Evolutionary conservation across 768 basidiomycete species (phyloP).

Genomic region (Gloeostereum incarnatum): DNA sequence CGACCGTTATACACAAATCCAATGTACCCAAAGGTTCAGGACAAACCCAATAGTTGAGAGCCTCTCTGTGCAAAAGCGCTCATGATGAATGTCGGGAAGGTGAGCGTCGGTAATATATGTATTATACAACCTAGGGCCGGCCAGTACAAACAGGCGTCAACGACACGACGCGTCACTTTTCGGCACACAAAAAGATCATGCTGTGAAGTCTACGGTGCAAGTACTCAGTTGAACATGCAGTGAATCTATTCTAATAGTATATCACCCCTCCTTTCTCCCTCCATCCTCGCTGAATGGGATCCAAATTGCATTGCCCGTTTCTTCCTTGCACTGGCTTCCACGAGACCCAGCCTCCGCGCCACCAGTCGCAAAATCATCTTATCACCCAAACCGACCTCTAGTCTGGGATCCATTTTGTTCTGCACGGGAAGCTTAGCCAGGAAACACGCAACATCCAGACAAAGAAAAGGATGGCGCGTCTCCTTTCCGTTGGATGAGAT

Average conservation of each 20-base stretch:
- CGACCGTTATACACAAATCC: no score
- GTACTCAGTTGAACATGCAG: no score
- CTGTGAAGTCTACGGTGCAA: no score
- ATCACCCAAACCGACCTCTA: constrained; percentile 76
- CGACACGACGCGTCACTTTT: no score
- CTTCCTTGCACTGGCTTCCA: constrained; percentile 64
- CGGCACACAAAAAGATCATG: no score
- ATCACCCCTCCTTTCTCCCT: constrained; percentile 49
- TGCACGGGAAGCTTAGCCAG: constrained; percentile 75
- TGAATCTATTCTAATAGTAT: constrained; percentile 18
- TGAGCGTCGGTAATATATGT: no score
- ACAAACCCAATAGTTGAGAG: no score
- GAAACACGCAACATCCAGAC: constrained; percentile 68
- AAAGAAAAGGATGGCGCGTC: constrained; percentile 85
- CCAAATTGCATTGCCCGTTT: constrained; percentile 99
- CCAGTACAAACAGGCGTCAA: no score
- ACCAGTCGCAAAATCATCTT: constrained; percentile 78
- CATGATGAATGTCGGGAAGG: no score
- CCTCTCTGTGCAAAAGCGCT: no score
- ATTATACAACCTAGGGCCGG: no score
- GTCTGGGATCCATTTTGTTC: constrained; percentile 69
- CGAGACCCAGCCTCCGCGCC: constrained; percentile 63
- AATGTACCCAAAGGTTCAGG: no score
- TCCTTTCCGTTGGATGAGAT: constrained; percentile 91
- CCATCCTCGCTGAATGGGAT: constrained; percentile 79